These are phyloP conservation scores for Discostella stelligeroides DNA, from an alignment of 108 stramenopile species.

Conservation along the genomic window DNA sequence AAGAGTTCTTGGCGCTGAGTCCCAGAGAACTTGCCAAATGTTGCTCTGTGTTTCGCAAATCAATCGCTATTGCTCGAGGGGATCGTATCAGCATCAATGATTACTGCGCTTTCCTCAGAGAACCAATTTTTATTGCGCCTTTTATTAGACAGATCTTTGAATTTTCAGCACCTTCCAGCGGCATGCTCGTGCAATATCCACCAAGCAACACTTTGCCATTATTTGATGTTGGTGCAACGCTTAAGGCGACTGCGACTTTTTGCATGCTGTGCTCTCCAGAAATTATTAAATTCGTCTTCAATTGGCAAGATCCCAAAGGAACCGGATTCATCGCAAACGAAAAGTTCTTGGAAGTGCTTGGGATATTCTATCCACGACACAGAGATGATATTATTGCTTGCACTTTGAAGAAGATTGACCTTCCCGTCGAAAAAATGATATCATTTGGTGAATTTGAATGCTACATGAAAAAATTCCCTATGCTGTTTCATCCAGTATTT, in stretches of 20 bases:
- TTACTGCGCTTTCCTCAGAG: conserved; percentile 32
- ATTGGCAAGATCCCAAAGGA: conserved; percentile 39
- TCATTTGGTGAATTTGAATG: conserved; percentile 20
- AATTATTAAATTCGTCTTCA: conserved; percentile 33
- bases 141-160: conserved; percentile 43
- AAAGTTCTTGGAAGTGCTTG: conserved; percentile 31
- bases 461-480: conserved; percentile 19
- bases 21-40: conserved; percentile 27
- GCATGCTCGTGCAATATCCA: not conserved
- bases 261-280: conserved; percentile 41
- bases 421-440: conserved; percentile 33
- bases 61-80: conserved; percentile 28
- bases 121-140: conserved; percentile 29
- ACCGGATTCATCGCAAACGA: conserved; percentile 34
- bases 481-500: conserved; percentile 45
- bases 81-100: conserved; percentile 41
- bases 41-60: conserved; percentile 16
- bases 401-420: conserved; percentile 30
- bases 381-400: conserved; percentile 16
- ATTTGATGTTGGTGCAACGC: conserved; percentile 40
- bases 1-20: conserved; percentile 38
- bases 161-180: conserved; percentile 17
- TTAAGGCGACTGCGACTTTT: conserved; percentile 43
- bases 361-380: conserved; percentile 36
- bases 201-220: conserved; percentile 14